A percentile compares a stretch with the other conserved stretches of the same genome.
These are phyloP conservation scores for Lentinula aciculospora DNA, from an alignment of 768 basidiomycete genomes.

Conservation along the genomic window DNA sequence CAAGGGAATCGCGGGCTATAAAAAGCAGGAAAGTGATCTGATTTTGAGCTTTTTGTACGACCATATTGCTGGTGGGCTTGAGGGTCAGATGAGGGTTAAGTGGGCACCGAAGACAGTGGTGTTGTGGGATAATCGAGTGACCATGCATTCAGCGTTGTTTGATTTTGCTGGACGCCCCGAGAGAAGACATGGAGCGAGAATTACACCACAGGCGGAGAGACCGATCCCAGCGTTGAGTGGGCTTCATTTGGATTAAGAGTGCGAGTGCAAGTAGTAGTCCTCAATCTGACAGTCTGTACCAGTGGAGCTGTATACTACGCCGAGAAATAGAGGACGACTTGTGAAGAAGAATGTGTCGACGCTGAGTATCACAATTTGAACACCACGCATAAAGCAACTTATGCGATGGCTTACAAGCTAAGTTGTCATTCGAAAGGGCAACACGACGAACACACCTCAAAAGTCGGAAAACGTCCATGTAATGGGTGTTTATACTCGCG, in stretches of 20 bases:
- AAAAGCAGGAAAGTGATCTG: conserved; percentile 49
- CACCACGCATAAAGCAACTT: too few species aligned
- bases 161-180: conserved; percentile 40
- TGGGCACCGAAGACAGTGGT: conserved; percentile 53
- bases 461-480: too few species aligned
- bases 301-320: too few species aligned
- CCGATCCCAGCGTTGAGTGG: conserved; percentile 37
- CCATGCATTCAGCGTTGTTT: conserved; percentile 43
- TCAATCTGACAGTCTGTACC: neutral
- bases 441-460: too few species aligned
- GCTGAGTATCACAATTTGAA: too few species aligned
- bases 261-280: neutral
- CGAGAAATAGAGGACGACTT: too few species aligned
- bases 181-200: conserved; percentile 47
- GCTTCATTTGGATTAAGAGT: neutral
- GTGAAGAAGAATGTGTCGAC: too few species aligned
- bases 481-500: too few species aligned
- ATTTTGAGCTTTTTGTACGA: conserved; percentile 42
- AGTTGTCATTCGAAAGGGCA: too few species aligned
- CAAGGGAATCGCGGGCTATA: conserved; percentile 48
- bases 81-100: conserved; percentile 48
- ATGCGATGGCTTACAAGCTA: too few species aligned
- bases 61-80: conserved; percentile 46
- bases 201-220: conserved; percentile 53
- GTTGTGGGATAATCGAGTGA: conserved; percentile 52